These are phyloP conservation scores for Cyclostephanos tholiformis DNA, from an alignment of 108 stramenopile genomes.

Conservation along the genomic window DNA sequence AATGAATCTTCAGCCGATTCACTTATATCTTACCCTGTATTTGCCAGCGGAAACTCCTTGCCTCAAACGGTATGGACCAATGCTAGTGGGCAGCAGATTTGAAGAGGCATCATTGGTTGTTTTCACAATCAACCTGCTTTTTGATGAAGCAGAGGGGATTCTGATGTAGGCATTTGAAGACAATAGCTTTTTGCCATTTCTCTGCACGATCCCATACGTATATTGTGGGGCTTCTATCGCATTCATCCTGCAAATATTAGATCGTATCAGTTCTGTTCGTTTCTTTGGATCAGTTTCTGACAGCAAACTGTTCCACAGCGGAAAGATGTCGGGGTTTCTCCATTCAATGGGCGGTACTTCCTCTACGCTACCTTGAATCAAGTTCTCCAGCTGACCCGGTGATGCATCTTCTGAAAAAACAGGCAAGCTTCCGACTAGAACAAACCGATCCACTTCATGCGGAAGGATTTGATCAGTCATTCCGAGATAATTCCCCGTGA, in stretches of 20 bases:
- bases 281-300: conserved; percentile 27
- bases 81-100: conserved; percentile 62
- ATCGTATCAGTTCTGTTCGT: conserved; percentile 38
- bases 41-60: conserved; percentile 15
- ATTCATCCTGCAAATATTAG: conserved; percentile 27
- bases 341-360: conserved; percentile 18
- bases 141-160: conserved; percentile 28
- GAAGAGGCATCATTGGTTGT: conserved; percentile 18
- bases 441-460: conserved; percentile 59
- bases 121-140: conserved; percentile 32
- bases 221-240: neutral
- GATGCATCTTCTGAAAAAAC: conserved; percentile 49
- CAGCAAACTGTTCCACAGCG: conserved; percentile 71
- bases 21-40: conserved; percentile 12
- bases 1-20: neutral
- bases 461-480: conserved; percentile 73
- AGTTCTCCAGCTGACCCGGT: conserved; percentile 1
- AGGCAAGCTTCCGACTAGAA: conserved; percentile 49
- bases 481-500: conserved; percentile 59
- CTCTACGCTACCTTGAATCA: conserved; percentile 8
- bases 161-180: conserved; percentile 36
- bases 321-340: conserved; percentile 33
- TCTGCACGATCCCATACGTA: conserved; percentile 37
- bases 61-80: conserved; percentile 71
- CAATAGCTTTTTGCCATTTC: conserved; percentile 62